phyloP scores from a whole-genome alignment of 129 eudicot species.

The Scalesia atractyloides region DNA sequence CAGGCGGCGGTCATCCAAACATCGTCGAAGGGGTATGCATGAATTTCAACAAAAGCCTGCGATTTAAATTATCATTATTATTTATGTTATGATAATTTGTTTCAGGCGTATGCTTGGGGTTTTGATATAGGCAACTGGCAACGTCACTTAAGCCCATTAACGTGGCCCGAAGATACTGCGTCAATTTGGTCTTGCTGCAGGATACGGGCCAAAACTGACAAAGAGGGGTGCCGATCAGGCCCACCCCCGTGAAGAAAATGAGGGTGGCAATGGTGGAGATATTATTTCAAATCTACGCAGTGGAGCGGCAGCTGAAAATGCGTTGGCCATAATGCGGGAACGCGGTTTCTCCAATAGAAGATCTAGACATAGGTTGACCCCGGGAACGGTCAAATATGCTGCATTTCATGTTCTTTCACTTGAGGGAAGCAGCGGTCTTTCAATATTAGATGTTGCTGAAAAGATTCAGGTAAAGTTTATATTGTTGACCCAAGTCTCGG shows the following conservation, averaged over 20 bases:
- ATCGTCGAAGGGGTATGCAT: slow-evolving; percentile 87
- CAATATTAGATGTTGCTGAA: slow-evolving; percentile 81
- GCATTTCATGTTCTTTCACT: slow-evolving; percentile 91
- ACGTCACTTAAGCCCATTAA: slow-evolving; percentile 67
- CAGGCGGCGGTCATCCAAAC: slow-evolving; percentile 88
- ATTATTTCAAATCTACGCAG: slow-evolving; percentile 68
- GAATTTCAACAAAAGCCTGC: not conserved
- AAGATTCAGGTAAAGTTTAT: slow-evolving; percentile 66
- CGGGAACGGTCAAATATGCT: slow-evolving; percentile 97
- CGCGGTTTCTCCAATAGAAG: slow-evolving; percentile 84
- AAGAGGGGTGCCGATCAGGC: slow-evolving; percentile 50
- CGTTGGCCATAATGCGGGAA: slow-evolving; percentile 79
- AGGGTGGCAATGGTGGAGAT: slow-evolving; percentile 70
- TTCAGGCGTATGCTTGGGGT: slow-evolving; percentile 93
- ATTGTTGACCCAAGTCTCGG: not conserved
- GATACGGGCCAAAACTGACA: slow-evolving; percentile 79
- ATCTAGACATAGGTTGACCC: slow-evolving; percentile 93
- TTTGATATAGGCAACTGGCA: slow-evolving; percentile 89
- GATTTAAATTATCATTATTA: not conserved
- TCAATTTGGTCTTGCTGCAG: slow-evolving; percentile 84
- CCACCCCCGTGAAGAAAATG: slow-evolving; percentile 60
- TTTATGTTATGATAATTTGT: slow-evolving; percentile 6
- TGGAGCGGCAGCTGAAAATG: slow-evolving; percentile 86
- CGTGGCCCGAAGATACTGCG: slow-evolving; percentile 94
- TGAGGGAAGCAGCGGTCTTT: slow-evolving; percentile 83